Base-by-base conservation (phyloP, 169 alveolate species). In the Theileria equi region DNA sequence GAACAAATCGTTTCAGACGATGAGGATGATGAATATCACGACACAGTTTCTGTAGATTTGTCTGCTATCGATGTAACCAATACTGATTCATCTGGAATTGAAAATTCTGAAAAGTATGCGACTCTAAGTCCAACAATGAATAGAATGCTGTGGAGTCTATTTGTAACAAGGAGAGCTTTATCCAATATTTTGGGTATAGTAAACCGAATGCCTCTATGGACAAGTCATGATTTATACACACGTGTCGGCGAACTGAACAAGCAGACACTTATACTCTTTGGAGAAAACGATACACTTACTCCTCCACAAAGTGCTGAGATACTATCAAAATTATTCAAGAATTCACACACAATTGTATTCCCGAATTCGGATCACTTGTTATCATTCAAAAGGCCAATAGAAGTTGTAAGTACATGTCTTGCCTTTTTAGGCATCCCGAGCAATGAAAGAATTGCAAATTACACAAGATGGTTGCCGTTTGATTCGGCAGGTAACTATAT, bases 191-290 rank as follows among this genome's bases (percentile, higher is more conserved):
- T 87, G 71, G 92, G 90, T 10, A 69, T 82, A 26, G 53, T 82
- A 11, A 87, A 87, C 41, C 69, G 88, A 43, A 60, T 87, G 65
- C 88, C 88, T 40, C 69, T 87, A 80, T 87, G 92, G 92, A 82
- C 70, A 43, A 60, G 88, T 17, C 65, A 63, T 29, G 76, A 71
- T 19, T 64, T 81, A 19, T 87, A 79, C 58, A 55, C 77, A 53
- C 85, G 78, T 23, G 92, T 87, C 0, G 86, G 86, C 13, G 67
- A 55, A 1, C 16, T 67, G 43, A 54, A 58, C 13, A 77, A 77
- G 63, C 67, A 60, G 29, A 77, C 86, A 19, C 72, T 77, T 44
- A 49, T 77, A 23, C 11, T 67, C n/a, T 77, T 65, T 48, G 86
- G 86, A 21, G 77, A 32, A 25, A 19, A 38, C 6, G 86, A 77